Evolutionary conservation across 2,329 filamentous ascomycete genomes (phyloP).

Genomic region (Conoideocrella luteorostrata): DNA sequence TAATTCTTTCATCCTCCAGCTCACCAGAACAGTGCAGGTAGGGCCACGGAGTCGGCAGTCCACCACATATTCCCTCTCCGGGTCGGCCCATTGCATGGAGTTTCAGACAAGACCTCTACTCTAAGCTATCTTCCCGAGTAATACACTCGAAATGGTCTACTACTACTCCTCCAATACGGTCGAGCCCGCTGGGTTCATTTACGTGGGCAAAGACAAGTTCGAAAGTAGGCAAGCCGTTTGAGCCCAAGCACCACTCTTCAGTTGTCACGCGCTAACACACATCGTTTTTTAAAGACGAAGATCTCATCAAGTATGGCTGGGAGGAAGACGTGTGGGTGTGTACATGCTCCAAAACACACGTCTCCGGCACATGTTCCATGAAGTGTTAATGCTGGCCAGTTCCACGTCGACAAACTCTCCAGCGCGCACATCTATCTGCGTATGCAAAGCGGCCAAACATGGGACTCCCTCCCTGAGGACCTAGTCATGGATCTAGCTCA

Average conservation of each 20-base stretch:
- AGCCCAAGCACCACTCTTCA: no score
- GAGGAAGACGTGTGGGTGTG: conserved; percentile 80
- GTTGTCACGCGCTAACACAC: conserved; percentile 1
- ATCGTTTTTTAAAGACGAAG: conserved; percentile 64
- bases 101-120: no score
- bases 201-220: conserved; percentile 98
- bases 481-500: conserved; percentile 88
- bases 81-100: no score
- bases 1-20: no score
- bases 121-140: no score
- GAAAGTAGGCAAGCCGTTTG: conserved; percentile 63
- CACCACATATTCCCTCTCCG: no score
- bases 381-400: no score
- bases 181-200: conserved; percentile 77
- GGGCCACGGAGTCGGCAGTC: no score
- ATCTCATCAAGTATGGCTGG: conserved; percentile 88
- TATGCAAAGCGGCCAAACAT: conserved; percentile 68
- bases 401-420: conserved; percentile 95
- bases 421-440: conserved; percentile 95
- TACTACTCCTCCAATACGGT: conserved; percentile 89
- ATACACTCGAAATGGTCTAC: conserved; percentile 83
- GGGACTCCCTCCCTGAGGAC: conserved; percentile 72
- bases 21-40: no score
- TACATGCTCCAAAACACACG: background rate
- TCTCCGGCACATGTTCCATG: no score